Evolutionary conservation across 75 land plant genomes (phyloP).

Genomic region (Pinus taeda): DNA sequence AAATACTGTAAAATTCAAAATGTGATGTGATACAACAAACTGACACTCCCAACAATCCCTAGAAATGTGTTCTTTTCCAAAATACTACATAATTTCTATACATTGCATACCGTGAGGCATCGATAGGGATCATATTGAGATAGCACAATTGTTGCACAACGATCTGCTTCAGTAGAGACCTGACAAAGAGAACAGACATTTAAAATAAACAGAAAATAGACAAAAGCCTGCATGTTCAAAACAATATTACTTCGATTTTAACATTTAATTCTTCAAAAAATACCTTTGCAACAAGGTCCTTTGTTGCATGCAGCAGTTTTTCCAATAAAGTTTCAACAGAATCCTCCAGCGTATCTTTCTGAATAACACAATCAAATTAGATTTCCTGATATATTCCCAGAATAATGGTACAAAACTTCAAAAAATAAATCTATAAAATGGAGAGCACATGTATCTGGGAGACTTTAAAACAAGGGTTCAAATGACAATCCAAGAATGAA

Average conservation of each 20-base stretch:
- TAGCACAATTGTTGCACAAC: constrained; percentile 69
- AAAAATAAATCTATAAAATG: not conserved
- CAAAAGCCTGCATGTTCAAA: not conserved
- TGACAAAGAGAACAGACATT: constrained; percentile 14
- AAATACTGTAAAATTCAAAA: not conserved
- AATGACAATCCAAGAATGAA: not conserved
- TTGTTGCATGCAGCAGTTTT: constrained; percentile 82
- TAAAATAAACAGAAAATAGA: not conserved
- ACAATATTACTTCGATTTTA: no score
- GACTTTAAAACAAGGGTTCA: not conserved
- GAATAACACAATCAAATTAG: constrained; percentile 15
- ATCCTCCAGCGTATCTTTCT: constrained; percentile 84
- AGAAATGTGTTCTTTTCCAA: no score
- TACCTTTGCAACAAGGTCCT: constrained; percentile 79
- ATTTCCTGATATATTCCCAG: not conserved
- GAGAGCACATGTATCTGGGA: not conserved
- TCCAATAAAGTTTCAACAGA: constrained; percentile 87
- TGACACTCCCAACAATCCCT: no score
- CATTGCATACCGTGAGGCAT: constrained; percentile 70
- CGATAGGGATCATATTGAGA: constrained; percentile 87
- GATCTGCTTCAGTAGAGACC: constrained; percentile 91
- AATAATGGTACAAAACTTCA: not conserved
- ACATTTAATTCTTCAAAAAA: not conserved
- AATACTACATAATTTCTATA: not conserved
- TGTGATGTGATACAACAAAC: not conserved